These are phyloP conservation scores for Erodium maritimum DNA, from an alignment of 345 rosid species.

Conservation along the genomic window DNA sequence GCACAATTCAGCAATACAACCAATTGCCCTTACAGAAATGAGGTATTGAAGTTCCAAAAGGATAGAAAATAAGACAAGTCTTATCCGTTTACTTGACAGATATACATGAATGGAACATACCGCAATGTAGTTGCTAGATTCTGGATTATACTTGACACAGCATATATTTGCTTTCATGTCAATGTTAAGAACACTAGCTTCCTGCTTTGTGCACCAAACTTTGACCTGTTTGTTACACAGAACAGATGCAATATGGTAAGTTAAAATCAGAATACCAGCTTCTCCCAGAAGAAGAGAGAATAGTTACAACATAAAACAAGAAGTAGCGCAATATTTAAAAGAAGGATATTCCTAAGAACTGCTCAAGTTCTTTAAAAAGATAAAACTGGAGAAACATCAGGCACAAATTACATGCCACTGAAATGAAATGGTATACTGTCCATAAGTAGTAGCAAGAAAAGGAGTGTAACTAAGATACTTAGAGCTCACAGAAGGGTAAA, in stretches of 20 bases:
- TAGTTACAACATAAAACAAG: neutral
- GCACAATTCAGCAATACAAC: neutral
- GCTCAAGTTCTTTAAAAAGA: neutral
- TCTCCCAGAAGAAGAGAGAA: neutral
- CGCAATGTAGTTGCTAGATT: slow-evolving; percentile 88
- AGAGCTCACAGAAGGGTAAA: neutral
- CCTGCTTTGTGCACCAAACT: slow-evolving; percentile 97
- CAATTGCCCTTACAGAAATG: neutral
- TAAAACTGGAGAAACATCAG: neutral
- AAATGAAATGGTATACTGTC: neutral
- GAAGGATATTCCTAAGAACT: neutral
- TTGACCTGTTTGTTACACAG: slow-evolving; percentile 51
- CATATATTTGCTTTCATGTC: slow-evolving; percentile 99
- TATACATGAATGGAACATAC: slow-evolving; percentile 25
- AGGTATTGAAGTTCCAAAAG: neutral
- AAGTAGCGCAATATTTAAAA: neutral
- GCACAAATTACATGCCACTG: neutral
- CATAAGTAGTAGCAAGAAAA: neutral
- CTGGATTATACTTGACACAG: slow-evolving; percentile 97
- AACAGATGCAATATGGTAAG: slow-evolving; percentile 8
- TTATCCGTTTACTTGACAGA: neutral
- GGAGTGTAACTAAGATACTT: neutral
- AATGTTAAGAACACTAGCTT: slow-evolving; percentile 86
- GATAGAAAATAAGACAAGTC: neutral
- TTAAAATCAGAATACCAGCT: neutral